Evolutionary conservation across 257 asterid genomes (phyloP).

Genomic region (Ilex aquifolium): DNA sequence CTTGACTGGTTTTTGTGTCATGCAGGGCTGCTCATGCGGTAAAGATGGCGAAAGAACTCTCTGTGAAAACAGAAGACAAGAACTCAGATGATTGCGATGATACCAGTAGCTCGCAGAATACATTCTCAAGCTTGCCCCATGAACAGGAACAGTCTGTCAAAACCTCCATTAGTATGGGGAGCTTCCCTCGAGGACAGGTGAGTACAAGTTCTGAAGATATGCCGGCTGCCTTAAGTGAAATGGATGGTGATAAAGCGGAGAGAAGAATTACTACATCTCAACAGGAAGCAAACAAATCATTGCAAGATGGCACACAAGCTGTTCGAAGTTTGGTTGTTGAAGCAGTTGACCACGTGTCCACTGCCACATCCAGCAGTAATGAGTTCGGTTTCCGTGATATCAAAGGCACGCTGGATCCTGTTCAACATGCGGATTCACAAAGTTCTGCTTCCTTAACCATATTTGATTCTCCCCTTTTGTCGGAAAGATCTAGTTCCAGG

Average conservation of each 20-base stretch:
- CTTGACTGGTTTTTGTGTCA: constrained; percentile 10
- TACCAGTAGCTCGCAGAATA: constrained; percentile 74
- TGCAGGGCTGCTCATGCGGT: constrained; percentile 94
- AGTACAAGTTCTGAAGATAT: constrained; percentile 88
- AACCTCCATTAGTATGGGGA: constrained; percentile 76
- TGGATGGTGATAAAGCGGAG: constrained; percentile 37
- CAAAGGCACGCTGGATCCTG: constrained; percentile 39
- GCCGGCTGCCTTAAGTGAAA: constrained; percentile 30
- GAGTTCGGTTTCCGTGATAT: constrained; percentile 45
- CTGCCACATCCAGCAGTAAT: constrained; percentile 48
- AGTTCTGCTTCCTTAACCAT: constrained; percentile 46
- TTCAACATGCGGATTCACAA: constrained; percentile 50
- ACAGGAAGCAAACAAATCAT: constrained; percentile 32
- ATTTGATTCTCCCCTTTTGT: constrained; percentile 54
- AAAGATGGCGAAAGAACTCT: constrained; percentile 82
- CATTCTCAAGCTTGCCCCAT: constrained; percentile 89
- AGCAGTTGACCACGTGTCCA: constrained; percentile 47
- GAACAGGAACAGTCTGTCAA: constrained; percentile 73
- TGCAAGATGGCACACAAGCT: constrained; percentile 40
- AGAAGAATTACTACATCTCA: constrained; percentile 26
- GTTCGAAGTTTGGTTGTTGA: constrained; percentile 46
- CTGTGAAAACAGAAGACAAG: constrained; percentile 61
- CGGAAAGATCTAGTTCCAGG: constrained; percentile 72
- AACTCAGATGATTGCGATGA: constrained; percentile 70
- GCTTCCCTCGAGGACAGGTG: constrained; percentile 76